Percentiles rank a stretch among this genome's conserved stretches.
Evolutionary conservation across 164 flowering plant genomes (phyloP).

Genomic region (Platanus orientalis): DNA sequence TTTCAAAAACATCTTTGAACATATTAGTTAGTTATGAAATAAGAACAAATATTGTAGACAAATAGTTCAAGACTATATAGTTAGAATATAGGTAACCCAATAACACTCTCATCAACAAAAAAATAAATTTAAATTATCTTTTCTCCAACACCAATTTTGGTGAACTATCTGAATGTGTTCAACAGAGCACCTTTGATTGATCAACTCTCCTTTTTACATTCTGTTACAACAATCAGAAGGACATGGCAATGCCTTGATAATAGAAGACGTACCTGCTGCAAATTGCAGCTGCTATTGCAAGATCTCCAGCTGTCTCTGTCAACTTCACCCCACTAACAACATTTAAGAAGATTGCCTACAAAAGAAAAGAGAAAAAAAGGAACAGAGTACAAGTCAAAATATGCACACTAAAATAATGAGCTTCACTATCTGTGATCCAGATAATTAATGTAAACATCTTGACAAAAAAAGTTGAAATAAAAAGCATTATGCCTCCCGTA

Average conservation of each 20-base stretch:
- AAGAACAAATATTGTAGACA: not conserved
- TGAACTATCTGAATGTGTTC: not conserved
- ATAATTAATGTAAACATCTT: not conserved
- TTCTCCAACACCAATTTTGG: too few relatives aligned
- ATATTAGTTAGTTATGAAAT: not conserved
- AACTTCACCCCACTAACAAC: slow-evolving; percentile 77
- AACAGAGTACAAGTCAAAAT: not conserved
- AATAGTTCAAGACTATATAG: too few relatives aligned
- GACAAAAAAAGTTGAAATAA: not conserved
- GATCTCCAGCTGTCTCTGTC: slow-evolving; percentile 90
- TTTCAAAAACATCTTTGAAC: not conserved
- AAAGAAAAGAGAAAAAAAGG: slow-evolving; percentile 4
- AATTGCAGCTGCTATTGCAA: slow-evolving; percentile 93
- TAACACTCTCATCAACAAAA: not conserved
- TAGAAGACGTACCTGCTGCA: slow-evolving; percentile 74
- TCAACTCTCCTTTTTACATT: not conserved
- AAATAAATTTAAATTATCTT: not conserved
- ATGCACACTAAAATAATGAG: not conserved
- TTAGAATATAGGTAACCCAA: too few relatives aligned
- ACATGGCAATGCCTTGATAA: not conserved
- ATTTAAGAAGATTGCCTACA: slow-evolving; percentile 72
- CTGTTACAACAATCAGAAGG: not conserved
- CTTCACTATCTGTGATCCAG: not conserved
- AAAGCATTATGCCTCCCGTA: not conserved
- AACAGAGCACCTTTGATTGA: not conserved